Conservation (phyloP, 257 asterid genomes). For the Solanum chiquidenum region DNA sequence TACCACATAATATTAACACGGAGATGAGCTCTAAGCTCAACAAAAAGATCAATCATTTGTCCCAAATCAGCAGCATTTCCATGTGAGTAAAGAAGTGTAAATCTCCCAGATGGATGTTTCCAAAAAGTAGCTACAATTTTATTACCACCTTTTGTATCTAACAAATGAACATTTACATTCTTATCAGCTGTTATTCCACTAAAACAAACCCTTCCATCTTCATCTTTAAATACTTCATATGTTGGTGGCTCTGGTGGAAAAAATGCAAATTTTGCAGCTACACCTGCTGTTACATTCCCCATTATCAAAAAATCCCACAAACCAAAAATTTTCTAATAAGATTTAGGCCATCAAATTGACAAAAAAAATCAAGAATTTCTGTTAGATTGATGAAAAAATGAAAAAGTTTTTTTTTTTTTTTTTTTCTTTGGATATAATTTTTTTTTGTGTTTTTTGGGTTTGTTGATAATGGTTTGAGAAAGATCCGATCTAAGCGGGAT, state of each 20-base stretch:
- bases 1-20: slow-evolving; percentile 96
- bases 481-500: slow-evolving; percentile 79
- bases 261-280: slow-evolving; percentile 95
- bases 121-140: slow-evolving; percentile 86
- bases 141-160: slow-evolving; percentile 74
- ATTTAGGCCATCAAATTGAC: slow-evolving; percentile 19
- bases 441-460: neutral
- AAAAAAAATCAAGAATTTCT: slow-evolving; percentile 11
- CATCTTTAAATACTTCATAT: slow-evolving; percentile 73
- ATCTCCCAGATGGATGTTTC: slow-evolving; percentile 80
- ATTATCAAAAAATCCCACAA: slow-evolving; percentile 22
- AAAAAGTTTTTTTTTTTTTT: neutral
- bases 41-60: slow-evolving; percentile 92
- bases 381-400: neutral
- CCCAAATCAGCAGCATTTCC: slow-evolving; percentile 99
- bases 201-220: slow-evolving; percentile 54
- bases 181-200: slow-evolving; percentile 77
- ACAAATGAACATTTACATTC: slow-evolving; percentile 73
- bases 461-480: slow-evolving; percentile 27
- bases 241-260: slow-evolving; percentile 99
- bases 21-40: slow-evolving; percentile 97
- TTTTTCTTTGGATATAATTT: neutral
- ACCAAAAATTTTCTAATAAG: neutral
- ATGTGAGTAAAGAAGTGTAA: slow-evolving; percentile 84
- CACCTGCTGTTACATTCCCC: slow-evolving; percentile 96